A percentile compares a stretch with the other conserved stretches of the same genome.
phyloP scores from a whole-genome alignment of 495 filamentous ascomycete species.

The Penicillium ucsense region DNA sequence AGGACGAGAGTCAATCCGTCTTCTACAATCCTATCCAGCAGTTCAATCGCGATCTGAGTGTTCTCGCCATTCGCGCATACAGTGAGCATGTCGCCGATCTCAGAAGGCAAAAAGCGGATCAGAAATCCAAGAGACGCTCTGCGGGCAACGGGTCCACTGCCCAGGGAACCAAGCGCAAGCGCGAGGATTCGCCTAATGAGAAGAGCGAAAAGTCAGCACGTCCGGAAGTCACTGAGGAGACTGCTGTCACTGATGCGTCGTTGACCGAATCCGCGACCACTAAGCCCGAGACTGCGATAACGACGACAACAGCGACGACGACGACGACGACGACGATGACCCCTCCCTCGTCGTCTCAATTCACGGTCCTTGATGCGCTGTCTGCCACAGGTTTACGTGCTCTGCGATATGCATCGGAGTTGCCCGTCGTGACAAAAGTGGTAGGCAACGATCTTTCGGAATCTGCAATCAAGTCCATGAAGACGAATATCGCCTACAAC shows the following conservation, averaged over 20 bases:
- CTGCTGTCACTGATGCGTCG: neutral
- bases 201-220: conserved; percentile 7
- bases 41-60: conserved; percentile 92
- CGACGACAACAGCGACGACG: no score
- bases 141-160: conserved; percentile 24
- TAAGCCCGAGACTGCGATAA: no score
- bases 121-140: conserved; percentile 28
- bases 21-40: conserved; percentile 99
- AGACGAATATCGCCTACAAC: conserved; percentile 77
- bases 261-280: no score
- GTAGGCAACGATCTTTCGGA: conserved; percentile 83
- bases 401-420: conserved; percentile 81
- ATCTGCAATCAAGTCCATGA: conserved; percentile 70
- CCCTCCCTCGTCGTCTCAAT: conserved; percentile 18
- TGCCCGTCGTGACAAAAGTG: conserved; percentile 69
- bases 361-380: conserved; percentile 86
- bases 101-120: conserved; percentile 26
- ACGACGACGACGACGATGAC: no score
- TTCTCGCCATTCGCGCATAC: conserved; percentile 79
- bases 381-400: conserved; percentile 92
- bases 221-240: conserved; percentile 5
- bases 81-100: conserved; percentile 54
- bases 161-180: conserved; percentile 44
- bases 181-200: conserved; percentile 18
- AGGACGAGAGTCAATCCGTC: conserved; percentile 60